Evolutionary conservation across 225 moss, liverwort and hornwort species (phyloP), one percentile per base, ranked within the genome.

Genomic region (Polytrichum commune): DNA sequence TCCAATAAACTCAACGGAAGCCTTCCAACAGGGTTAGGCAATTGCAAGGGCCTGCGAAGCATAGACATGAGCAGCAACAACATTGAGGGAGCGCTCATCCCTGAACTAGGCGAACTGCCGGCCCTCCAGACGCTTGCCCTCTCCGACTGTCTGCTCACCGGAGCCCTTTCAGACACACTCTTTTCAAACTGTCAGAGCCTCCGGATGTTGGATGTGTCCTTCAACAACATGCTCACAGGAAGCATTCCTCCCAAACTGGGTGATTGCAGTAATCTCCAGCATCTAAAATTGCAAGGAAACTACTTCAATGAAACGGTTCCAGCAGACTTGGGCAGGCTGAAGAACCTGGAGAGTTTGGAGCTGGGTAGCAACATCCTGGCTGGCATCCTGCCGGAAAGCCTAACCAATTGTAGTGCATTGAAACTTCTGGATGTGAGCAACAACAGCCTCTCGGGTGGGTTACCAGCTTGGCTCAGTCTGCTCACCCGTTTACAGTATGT

Each of bases 61-160:
- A 56, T 93, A 69, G 88, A 93, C 64, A 76, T 93, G 4, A 81
- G 92, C 64, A 80, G 72, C 79, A 93, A 93, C 68, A 76, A 64
- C 32, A 57, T 93, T 4, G 67, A 68, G 18, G 92, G 92, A 24
- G 74, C 63, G 62, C 79, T 93, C 18, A 86, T 83, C 6, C 8
- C 24, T 29, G 26, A 69, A 35, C 63, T 81, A 68, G 66, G 81
- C 24, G 62, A 82, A 78, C 64, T 85, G 65, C 66, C 83, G 1
- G 24, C 64, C 32, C 78, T 93, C 16, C 64, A 88, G 73, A 81
- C 76, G 66, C 75, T 89, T 13, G 62, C 73, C 19, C 26, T 89
- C 22, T 62, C 73, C 6, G 70, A 76, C 7, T 81, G 81, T 66
- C 22, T 28, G 4, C 69, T 68, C 58, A 65, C 33, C 18, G 86